A percentile compares a stretch with the other conserved stretches of the same genome.
phyloP scores from a whole-genome alignment of 257 asterid species.

The Solanum paucissectum region DNA sequence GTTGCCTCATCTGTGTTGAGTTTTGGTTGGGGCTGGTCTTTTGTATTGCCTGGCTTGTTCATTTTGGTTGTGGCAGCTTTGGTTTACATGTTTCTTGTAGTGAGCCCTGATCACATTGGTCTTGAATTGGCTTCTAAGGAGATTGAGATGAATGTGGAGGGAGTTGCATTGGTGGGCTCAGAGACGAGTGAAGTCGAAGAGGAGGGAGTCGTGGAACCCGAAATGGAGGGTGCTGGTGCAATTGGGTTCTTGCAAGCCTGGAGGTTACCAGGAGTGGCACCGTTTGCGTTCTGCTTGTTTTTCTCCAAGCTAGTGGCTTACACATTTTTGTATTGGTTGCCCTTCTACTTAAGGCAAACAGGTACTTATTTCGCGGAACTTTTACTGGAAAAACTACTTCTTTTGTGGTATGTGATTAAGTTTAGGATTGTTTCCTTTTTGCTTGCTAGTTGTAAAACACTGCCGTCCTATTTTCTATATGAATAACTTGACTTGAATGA shows the following conservation, averaged over 20 bases:
- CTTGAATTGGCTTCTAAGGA: constrained; percentile 34
- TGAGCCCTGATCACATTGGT: constrained; percentile 59
- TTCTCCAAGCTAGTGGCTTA: constrained; percentile 96
- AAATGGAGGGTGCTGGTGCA: constrained; percentile 36
- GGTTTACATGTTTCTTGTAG: constrained; percentile 59
- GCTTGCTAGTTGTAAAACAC: neutral
- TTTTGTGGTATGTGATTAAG: neutral
- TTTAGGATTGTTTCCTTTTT: neutral
- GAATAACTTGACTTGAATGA: neutral
- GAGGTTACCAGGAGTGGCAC: constrained; percentile 79
- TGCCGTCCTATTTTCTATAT: neutral
- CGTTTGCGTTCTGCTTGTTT: constrained; percentile 76
- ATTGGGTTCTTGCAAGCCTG: constrained; percentile 88
- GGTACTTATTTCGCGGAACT: constrained; percentile 25
- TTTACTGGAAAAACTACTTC: neutral
- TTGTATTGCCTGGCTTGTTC: constrained; percentile 64
- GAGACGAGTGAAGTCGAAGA: constrained; percentile 28
- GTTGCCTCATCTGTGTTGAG: constrained; percentile 77
- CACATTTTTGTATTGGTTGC: constrained; percentile 94
- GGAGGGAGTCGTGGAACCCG: constrained; percentile 10
- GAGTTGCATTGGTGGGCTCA: constrained; percentile 47
- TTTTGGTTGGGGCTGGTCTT: constrained; percentile 97
- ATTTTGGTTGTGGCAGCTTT: constrained; percentile 34
- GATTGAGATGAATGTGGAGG: constrained; percentile 55
- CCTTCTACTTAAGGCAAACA: constrained; percentile 86